Conservation (phyloP, 768 basidiomycete species). For the Naematelia encephala region DNA sequence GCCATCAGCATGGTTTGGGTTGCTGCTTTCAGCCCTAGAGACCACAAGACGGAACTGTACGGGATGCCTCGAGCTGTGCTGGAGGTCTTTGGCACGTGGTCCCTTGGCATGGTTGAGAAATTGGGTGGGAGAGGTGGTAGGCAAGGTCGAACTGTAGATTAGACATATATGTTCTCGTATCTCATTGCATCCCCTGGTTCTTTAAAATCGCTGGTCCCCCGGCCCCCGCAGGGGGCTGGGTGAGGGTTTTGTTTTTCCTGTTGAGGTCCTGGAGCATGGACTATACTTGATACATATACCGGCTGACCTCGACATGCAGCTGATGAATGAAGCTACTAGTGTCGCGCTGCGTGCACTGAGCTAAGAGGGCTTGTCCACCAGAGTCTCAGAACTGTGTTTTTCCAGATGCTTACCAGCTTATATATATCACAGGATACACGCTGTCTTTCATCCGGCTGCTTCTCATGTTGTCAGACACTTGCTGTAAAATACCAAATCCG, state of each 20-base stretch:
- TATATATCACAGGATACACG: too few relatives aligned
- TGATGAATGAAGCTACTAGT: neutral
- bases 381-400: neutral
- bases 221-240: too few relatives aligned
- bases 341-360: neutral
- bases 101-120: neutral
- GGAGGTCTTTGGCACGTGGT: conserved; percentile 5
- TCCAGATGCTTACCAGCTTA: too few relatives aligned
- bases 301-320: neutral
- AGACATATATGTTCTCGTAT: neutral
- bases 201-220: too few relatives aligned
- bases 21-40: conserved; percentile 24
- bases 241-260: too few relatives aligned
- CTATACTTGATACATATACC: too few relatives aligned
- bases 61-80: conserved; percentile 32
- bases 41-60: conserved; percentile 24
- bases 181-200: neutral
- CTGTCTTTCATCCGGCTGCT: too few relatives aligned
- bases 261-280: too few relatives aligned
- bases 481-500: too few relatives aligned
- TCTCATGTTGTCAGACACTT: too few relatives aligned
- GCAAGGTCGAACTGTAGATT: neutral
- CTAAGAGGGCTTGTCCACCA: neutral
- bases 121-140: neutral
- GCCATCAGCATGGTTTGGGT: conserved; percentile 11